Evolutionary conservation across 2,329 filamentous ascomycete species (phyloP), one percentile per base, ranked within the genome.

Genomic region (Paraphoma sp.): DNA sequence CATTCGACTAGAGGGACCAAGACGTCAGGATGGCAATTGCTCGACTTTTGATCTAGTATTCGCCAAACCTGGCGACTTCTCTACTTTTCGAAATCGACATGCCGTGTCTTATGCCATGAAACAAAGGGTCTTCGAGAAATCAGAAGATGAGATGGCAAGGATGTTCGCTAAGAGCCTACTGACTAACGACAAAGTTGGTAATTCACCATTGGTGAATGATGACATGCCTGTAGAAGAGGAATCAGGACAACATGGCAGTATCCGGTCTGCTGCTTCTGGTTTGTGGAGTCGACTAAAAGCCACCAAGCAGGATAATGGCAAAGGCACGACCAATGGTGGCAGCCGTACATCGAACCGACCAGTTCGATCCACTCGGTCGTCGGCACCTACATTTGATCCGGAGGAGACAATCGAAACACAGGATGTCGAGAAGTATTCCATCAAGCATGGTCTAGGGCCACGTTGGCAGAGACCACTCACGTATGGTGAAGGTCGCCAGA

Each of bases 401-500:
- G 17, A 16, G 2, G 12, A 40, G 6, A 42, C 11, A 16, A 42
- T 6, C 12, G n/a, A 12, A n/a, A 30, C 54, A 1, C 50, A 11
- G 4, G 41, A 54, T 0, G 53, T 63, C 10, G 41, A 58, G 7
- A 69, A 63, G 38, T 72, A 54, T 40, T 74, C 69, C 0, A 42
- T 60, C 6, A 53, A 55, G 8, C 23, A 45, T 28, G 72, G 74
- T 2, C 57, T 77, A 3, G 75, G 74, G 0, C 29, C 40, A 12
- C 60, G 36, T 2, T 77, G 75, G 75, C 42, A 6, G 14, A 80
- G 80, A 48, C 84, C 89, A 1, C 79, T 93, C 1, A 79, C 87
- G 2, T 92, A 86, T 70, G 87, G 87, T 3, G 66, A 78, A 28
- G 86, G 86, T 2, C 85, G 83, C 51, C 84, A 86, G 48, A 83